Evolutionary conservation across 192 early-diverging fungal genomes (phyloP).

Genomic region (Chytriomyces sp.): DNA sequence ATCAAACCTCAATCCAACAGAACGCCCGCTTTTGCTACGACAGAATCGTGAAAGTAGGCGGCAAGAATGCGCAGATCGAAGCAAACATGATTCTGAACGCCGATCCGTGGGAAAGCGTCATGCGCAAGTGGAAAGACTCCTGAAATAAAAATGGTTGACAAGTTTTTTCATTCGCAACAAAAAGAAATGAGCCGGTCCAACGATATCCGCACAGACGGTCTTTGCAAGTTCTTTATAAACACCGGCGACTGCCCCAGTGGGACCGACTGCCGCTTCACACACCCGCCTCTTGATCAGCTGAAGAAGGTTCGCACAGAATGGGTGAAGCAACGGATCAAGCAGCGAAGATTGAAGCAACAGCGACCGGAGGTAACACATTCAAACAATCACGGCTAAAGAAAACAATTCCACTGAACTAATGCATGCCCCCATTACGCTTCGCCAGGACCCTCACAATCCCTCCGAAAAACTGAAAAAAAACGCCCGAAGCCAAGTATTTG

Average conservation of each 20-base stretch:
- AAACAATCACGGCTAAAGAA: not conserved
- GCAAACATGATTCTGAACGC: slow-evolving; percentile 19
- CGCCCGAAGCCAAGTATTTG: not conserved
- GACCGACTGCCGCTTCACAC: not conserved
- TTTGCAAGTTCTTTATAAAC: not conserved
- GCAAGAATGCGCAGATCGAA: slow-evolving; percentile 8
- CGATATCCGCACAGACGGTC: not conserved
- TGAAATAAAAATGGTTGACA: no score
- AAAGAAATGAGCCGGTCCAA: not conserved
- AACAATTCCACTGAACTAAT: not conserved
- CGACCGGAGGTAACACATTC: not conserved
- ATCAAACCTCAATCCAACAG: slow-evolving; percentile 11
- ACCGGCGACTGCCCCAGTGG: not conserved
- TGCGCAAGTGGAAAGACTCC: slow-evolving; percentile 6
- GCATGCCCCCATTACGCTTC: not conserved
- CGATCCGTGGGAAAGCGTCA: slow-evolving; percentile 16
- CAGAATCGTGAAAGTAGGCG: not conserved
- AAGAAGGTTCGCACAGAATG: not conserved
- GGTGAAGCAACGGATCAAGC: not conserved
- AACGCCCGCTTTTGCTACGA: slow-evolving; percentile 14
- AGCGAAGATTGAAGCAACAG: not conserved
- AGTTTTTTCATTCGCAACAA: no score
- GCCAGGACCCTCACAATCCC: not conserved
- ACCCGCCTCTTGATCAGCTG: not conserved
- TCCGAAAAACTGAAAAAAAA: not conserved